Evolutionary conservation across 2,329 filamentous ascomycete genomes (phyloP).

Genomic region (Aureobasidium sp.): DNA sequence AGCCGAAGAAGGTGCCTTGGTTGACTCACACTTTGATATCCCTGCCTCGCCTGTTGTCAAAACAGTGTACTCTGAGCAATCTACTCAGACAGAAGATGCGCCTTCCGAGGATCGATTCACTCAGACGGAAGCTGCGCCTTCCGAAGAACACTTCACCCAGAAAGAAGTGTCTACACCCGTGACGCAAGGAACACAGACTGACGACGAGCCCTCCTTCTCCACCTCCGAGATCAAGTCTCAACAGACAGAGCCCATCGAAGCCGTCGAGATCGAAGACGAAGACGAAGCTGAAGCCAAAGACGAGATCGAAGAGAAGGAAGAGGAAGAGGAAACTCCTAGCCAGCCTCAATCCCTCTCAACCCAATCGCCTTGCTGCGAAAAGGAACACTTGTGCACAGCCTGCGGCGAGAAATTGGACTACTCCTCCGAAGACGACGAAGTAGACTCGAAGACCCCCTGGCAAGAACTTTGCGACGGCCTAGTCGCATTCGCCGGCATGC

Average conservation of each 20-base stretch:
- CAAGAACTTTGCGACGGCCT: conserved; percentile 27
- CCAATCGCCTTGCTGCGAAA: neutral
- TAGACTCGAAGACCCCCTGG: conserved; percentile 23
- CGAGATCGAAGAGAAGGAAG: neutral
- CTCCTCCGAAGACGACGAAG: conserved; percentile 7
- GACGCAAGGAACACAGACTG: neutral
- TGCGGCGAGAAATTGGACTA: conserved; percentile 6
- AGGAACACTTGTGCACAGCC: conserved; percentile 1
- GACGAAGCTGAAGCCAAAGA: neutral
- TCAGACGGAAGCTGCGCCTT: neutral
- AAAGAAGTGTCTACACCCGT: neutral
- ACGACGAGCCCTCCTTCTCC: neutral
- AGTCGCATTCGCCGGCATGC: conserved; percentile 25
- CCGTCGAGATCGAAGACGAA: conserved; percentile 7
- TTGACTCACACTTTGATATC: neutral
- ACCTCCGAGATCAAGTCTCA: conserved; percentile 2
- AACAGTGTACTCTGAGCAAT: conserved; percentile 12
- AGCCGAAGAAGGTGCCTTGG: conserved; percentile 13
- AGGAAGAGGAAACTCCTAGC: neutral
- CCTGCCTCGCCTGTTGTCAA: conserved; percentile 15
- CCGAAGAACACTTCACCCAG: neutral
- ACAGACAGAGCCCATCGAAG: conserved; percentile 11
- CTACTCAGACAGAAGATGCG: conserved; percentile 7
- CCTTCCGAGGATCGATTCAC: neutral
- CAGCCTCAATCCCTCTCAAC: neutral